A percentile compares a stretch with the other conserved stretches of the same genome.
Evolutionary conservation across 352 stramenopile species (phyloP).

Genomic region (Globisporangium radiosum): DNA sequence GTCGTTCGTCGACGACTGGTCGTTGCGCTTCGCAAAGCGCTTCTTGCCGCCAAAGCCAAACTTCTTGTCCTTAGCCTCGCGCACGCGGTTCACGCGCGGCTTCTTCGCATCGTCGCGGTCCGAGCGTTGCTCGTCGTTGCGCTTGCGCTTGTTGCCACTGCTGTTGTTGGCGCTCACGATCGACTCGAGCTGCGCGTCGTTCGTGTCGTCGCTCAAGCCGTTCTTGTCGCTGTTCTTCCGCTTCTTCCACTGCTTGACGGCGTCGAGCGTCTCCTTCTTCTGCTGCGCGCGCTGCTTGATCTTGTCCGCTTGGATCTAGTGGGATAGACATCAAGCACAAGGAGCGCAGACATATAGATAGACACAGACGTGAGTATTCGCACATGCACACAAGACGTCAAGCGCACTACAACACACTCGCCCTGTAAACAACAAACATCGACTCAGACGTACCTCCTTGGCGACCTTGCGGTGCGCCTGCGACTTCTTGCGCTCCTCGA

Average conservation of each 20-base stretch:
- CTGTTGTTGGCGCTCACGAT: slow-evolving; percentile 48
- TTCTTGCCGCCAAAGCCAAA: slow-evolving; percentile 83
- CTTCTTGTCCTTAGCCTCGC: slow-evolving; percentile 75
- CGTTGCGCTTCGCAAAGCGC: slow-evolving; percentile 70
- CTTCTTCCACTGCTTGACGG: slow-evolving; percentile 88
- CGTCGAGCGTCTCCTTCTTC: slow-evolving; percentile 86
- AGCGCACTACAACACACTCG: neutral
- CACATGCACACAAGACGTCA: neutral
- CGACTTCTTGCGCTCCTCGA: slow-evolving; percentile 96
- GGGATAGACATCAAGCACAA: neutral
- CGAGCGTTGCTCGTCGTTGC: slow-evolving; percentile 1
- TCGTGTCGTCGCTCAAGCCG: slow-evolving; percentile 43
- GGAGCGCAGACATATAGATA: neutral
- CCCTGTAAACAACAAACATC: neutral
- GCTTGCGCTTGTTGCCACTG: slow-evolving; percentile 36
- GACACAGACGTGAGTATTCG: too few relatives aligned
- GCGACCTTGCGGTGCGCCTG: slow-evolving; percentile 95
- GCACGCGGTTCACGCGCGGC: slow-evolving; percentile 56
- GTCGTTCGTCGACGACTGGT: slow-evolving; percentile 78
- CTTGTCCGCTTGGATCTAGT: slow-evolving; percentile 68
- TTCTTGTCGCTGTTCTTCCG: slow-evolving; percentile 69
- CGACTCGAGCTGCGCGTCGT: slow-evolving; percentile 57
- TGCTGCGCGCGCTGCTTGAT: slow-evolving; percentile 72
- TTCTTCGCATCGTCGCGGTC: slow-evolving; percentile 42
- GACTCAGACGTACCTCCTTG: slow-evolving; percentile 79